Evolutionary conservation across 108 stramenopile genomes (phyloP).

Genomic region (Cyclotella baltica): DNA sequence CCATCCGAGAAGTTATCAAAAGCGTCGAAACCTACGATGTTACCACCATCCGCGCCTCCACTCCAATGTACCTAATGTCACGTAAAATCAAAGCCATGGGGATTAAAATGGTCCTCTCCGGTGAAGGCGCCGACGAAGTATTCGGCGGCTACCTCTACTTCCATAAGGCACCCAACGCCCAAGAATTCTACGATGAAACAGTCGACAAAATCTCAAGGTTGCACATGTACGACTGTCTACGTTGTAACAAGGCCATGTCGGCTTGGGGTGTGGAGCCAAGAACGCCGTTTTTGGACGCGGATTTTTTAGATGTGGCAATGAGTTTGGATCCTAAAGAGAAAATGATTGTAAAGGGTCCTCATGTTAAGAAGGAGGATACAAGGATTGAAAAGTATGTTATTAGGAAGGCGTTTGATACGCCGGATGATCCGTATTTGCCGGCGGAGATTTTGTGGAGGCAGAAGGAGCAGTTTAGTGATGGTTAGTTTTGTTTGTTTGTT

Average conservation of each 20-base stretch:
- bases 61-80: constrained; percentile 98
- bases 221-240: constrained; percentile 97
- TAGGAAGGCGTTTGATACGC: constrained; percentile 98
- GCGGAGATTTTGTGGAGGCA: constrained; percentile 98
- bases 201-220: constrained; percentile 94
- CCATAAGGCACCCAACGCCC: constrained; percentile 98
- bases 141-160: constrained; percentile 99
- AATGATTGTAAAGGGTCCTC: constrained; percentile 90
- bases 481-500: constrained; percentile 30
- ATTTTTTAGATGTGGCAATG: constrained; percentile 98
- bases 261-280: constrained; percentile 98
- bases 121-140: constrained; percentile 98
- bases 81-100: constrained; percentile 99
- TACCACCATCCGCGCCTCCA: constrained; percentile 96
- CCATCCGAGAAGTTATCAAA: constrained; percentile 95
- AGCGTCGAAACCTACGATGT: constrained; percentile 97
- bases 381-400: constrained; percentile 97
- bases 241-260: constrained; percentile 98
- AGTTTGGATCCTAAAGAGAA: constrained; percentile 94
- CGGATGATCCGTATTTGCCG: constrained; percentile 98
- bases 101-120: constrained; percentile 99
- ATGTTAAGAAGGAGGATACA: constrained; percentile 74
- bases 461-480: constrained; percentile 99
- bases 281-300: constrained; percentile 97
- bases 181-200: constrained; percentile 97